Conservation (phyloP, 2,329 filamentous ascomycete species). For the Penicillium sp. region DNA sequence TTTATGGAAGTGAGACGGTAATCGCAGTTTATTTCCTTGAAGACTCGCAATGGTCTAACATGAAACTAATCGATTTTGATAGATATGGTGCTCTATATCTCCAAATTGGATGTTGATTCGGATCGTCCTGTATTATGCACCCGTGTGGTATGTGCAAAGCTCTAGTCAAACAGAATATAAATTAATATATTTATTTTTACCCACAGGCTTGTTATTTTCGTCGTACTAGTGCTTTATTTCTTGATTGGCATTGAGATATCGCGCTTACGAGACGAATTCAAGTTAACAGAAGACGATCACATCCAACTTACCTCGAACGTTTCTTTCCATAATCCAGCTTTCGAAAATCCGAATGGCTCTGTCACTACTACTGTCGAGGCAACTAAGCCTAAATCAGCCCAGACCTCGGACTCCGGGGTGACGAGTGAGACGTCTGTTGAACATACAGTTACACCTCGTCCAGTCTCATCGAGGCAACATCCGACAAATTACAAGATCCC, state of each 20-base stretch:
- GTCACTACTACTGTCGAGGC: constrained; percentile 17
- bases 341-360: constrained; percentile 10
- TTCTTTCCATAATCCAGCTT: constrained; percentile 14
- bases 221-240: constrained; percentile 26
- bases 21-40: constrained; percentile 10
- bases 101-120: constrained; percentile 42
- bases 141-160: constrained; percentile 36
- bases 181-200: not conserved
- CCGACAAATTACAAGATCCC: constrained; percentile 11
- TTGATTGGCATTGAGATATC: constrained; percentile 39
- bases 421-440: constrained; percentile 14
- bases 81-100: constrained; percentile 47
- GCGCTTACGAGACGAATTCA: constrained; percentile 37
- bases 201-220: constrained; percentile 34
- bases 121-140: constrained; percentile 42
- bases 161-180: not conserved
- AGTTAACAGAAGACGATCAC: constrained; percentile 32
- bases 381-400: not conserved
- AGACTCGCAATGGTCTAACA: not conserved
- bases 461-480: not conserved
- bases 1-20: constrained; percentile 44
- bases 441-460: not conserved
- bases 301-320: constrained; percentile 30
- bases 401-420: constrained; percentile 9
- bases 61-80: not conserved